Conservation (phyloP, 2,329 filamentous ascomycete genomes). For the Penicillium sumatraense region DNA sequence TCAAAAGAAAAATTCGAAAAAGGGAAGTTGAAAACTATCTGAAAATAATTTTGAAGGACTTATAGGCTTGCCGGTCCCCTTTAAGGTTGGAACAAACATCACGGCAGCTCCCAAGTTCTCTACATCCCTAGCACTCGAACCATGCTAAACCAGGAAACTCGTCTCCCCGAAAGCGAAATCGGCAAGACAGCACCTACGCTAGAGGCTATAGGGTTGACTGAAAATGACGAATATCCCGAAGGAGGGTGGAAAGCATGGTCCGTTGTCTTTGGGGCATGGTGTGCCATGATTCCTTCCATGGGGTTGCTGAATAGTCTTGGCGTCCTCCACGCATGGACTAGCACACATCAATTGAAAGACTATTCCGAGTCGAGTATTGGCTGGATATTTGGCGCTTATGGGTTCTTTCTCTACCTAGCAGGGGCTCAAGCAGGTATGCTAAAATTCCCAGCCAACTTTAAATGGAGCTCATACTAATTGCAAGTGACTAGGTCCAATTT, state of each 20-base stretch:
- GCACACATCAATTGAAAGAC: constrained; percentile 34
- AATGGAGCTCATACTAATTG: background rate
- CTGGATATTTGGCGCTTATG: constrained; percentile 43
- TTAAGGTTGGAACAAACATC: background rate
- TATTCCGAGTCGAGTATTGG: constrained; percentile 40
- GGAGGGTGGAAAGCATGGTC: constrained; percentile 46
- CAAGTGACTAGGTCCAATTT: background rate
- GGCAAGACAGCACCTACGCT: background rate
- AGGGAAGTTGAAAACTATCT: background rate
- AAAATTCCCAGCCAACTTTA: background rate
- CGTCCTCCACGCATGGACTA: constrained; percentile 39
- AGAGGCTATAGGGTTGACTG: background rate
- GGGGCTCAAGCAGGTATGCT: constrained; percentile 15
- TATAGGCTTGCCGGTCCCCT: background rate
- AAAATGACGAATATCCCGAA: constrained; percentile 36
- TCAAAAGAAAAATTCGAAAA: background rate
- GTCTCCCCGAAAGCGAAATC: background rate
- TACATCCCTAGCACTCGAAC: background rate
- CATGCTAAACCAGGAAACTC: background rate
- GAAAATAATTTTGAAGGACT: background rate
- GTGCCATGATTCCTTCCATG: constrained; percentile 42
- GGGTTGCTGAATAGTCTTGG: constrained; percentile 42
- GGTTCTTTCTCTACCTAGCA: constrained; percentile 36
- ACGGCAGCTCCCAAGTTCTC: background rate
- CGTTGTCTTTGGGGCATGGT: constrained; percentile 45